phyloP scores from a whole-genome alignment of 805 yeast genomes.

The Candida palmyrensis region DNA sequence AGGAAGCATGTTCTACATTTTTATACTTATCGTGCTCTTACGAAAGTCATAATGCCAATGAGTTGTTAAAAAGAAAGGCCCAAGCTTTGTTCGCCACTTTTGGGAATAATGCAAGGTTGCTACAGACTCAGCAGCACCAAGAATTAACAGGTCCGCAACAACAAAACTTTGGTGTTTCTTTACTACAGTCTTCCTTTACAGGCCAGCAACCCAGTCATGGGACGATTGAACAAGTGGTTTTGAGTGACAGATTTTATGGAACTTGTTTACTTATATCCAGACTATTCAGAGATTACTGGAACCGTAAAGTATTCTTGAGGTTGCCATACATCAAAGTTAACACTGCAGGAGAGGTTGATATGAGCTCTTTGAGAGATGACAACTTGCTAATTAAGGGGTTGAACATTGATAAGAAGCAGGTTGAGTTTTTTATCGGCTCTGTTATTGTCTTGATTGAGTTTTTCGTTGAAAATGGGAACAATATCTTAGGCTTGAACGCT shows the following conservation, averaged over 20 bases:
- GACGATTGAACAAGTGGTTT: slow-evolving; percentile 67
- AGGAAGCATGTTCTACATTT: slow-evolving; percentile 88
- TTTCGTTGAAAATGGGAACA: slow-evolving; percentile 59
- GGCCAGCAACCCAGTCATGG: slow-evolving; percentile 25
- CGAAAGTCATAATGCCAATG: slow-evolving; percentile 48
- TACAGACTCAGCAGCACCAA: slow-evolving; percentile 14
- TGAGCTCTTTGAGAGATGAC: slow-evolving; percentile 37
- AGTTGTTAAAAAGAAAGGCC: slow-evolving; percentile 39
- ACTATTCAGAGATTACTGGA: slow-evolving; percentile 77
- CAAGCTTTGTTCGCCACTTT: slow-evolving; percentile 48
- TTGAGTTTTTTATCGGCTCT: slow-evolving; percentile 69
- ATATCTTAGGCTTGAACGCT: slow-evolving; percentile 57
- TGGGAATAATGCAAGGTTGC: slow-evolving; percentile 46
- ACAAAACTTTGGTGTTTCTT: slow-evolving; percentile 4
- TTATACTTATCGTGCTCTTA: slow-evolving; percentile 77
- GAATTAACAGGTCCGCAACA: slow-evolving; percentile 1
- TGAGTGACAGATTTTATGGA: slow-evolving; percentile 91
- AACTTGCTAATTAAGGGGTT: slow-evolving; percentile 41
- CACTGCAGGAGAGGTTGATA: slow-evolving; percentile 24
- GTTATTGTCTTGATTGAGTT: slow-evolving; percentile 65
- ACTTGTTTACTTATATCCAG: slow-evolving; percentile 74
- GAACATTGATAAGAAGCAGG: slow-evolving; percentile 43
- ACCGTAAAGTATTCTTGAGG: slow-evolving; percentile 54
- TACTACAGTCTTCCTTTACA: slow-evolving; percentile 3
- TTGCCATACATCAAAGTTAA: slow-evolving; percentile 36